Base-by-base conservation (phyloP, 805 yeast species). In the Priceomyces medius region DNA sequence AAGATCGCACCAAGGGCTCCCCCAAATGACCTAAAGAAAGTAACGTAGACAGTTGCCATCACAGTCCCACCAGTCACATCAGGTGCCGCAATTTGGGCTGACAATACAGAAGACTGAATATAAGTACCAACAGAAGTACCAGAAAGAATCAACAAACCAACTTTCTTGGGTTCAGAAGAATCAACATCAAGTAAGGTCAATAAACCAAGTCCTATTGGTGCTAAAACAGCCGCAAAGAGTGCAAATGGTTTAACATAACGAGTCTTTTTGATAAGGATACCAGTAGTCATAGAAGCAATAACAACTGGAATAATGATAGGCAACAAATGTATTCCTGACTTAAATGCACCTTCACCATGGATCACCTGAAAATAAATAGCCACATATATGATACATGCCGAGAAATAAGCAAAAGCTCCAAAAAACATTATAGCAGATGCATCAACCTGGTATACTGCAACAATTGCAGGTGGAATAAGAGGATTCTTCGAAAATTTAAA, bases 71-170 rank as follows among this genome's bases (percentile, higher is more conserved):
- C 83, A 7, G 76, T 68, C 1, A 63, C 56, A 44, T 76, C 73
- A 21, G 83, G 81, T 6, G 79, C 78, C 16, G 67, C 59, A 6
- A 78, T 55, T 50, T 79, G 81, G 2, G 75, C 65, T 2, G 72
- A 54, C 23, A 76, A 51, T 35, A 76, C 59, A n/a, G 67, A 48
- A 2, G 77, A 59, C 53, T 78, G 82, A 54, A 76, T 59, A 39
- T 58, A 62, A 10, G 73, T 24, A 2, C 85, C 85, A 34, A 68
- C 55, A 0, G 75, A 65, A 3, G 71, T 58, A 20, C 85, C 85
- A 7, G 63, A 52, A 7, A 74, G 49, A 21, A 77, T 71, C 42
- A 74, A 68, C 26, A 66, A 60, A 0, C 81, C 78, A 38, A 78
- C 68, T 42, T 71, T 64, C 20, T 54, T 40, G 1, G 71, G 52